These are phyloP conservation scores for Leishmania martiniquensis DNA, from an alignment of 208 protist genomes.

Conservation along the genomic window DNA sequence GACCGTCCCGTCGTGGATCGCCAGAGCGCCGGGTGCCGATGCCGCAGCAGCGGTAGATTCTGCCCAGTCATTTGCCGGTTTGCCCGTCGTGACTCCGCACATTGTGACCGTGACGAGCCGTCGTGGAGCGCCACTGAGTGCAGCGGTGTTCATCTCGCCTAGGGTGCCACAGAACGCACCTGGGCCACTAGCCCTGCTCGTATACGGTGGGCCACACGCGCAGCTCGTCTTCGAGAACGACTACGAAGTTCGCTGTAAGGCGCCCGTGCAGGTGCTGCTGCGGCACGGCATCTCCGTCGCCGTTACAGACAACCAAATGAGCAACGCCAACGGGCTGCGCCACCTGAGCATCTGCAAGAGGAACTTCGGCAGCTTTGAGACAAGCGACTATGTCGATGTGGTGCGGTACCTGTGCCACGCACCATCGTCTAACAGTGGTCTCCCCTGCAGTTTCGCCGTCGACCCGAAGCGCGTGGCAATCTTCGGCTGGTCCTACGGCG, in stretches of 20 bases:
- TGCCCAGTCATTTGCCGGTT: slow-evolving; percentile 17
- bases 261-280: slow-evolving; percentile 68
- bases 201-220: slow-evolving; percentile 91
- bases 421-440: slow-evolving; percentile 9
- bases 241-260: slow-evolving; percentile 46
- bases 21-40: neutral
- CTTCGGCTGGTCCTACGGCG: slow-evolving; percentile 91
- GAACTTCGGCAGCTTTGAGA: slow-evolving; percentile 87
- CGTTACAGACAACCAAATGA: slow-evolving; percentile 88
- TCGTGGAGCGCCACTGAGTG: slow-evolving; percentile 74
- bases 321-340: slow-evolving; percentile 80
- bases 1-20: slow-evolving; percentile 16
- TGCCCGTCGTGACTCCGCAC: slow-evolving; percentile 45
- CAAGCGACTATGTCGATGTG: slow-evolving; percentile 81
- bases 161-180: slow-evolving; percentile 11
- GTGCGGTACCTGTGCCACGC: slow-evolving; percentile 46
- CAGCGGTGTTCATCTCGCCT: slow-evolving; percentile 64
- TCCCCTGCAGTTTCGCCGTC: slow-evolving; percentile 48
- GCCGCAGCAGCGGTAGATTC: slow-evolving; percentile 9
- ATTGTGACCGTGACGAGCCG: slow-evolving; percentile 66
- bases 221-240: slow-evolving; percentile 82
- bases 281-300: slow-evolving; percentile 76
- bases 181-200: slow-evolving; percentile 68
- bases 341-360: slow-evolving; percentile 83
- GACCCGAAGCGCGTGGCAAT: slow-evolving; percentile 78